These are phyloP conservation scores for Colletotrichum chlorophyti DNA, from an alignment of 2,329 filamentous ascomycete genomes.

Conservation along the genomic window DNA sequence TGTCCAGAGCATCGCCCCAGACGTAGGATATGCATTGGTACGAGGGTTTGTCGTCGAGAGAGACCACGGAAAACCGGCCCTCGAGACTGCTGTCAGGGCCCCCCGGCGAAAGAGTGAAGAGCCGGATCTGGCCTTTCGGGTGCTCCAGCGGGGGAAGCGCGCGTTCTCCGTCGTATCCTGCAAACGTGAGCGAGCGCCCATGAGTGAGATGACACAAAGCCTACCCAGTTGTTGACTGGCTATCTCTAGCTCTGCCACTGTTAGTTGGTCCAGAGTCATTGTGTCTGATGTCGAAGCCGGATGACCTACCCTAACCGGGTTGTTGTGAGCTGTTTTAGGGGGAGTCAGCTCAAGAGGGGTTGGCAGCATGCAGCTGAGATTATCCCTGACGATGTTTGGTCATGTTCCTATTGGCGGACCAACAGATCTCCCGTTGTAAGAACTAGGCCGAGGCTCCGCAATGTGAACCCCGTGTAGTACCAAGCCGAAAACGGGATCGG, in stretches of 20 bases:
- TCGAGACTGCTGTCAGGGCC: not conserved
- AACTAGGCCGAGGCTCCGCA: no score
- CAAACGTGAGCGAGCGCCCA: not conserved
- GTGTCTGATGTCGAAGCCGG: no score
- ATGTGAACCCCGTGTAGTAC: no score
- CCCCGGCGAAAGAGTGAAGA: not conserved
- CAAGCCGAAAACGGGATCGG: no score
- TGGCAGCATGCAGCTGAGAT: no score
- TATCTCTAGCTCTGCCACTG: not conserved
- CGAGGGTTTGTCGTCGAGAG: not conserved
- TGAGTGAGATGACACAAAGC: not conserved
- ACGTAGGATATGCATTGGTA: constrained; percentile 15
- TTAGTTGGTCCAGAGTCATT: no score
- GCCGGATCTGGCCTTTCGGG: not conserved
- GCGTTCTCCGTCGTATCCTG: not conserved
- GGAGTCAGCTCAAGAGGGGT: no score
- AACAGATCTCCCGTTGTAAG: no score
- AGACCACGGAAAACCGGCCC: not conserved
- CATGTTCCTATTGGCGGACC: no score
- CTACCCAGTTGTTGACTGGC: not conserved
- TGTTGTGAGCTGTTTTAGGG: no score
- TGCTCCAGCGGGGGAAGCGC: not conserved
- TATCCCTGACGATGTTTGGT: no score
- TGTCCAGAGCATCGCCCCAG: not conserved
- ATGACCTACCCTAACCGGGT: no score